Evolutionary conservation across 306 rosid species (phyloP).

Genomic region (Canavalia gladiata): DNA sequence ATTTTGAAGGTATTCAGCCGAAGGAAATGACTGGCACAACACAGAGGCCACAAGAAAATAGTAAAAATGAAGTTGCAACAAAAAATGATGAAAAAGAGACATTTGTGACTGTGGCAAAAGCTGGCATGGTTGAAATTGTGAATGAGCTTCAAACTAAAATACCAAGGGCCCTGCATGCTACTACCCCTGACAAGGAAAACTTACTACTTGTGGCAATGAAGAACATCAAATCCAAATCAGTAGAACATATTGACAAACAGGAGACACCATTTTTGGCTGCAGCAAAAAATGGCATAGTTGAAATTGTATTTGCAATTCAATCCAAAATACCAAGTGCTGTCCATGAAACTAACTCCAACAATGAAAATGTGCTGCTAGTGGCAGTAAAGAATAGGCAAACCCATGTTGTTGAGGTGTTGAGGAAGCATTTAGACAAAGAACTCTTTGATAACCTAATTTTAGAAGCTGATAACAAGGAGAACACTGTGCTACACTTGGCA

Average conservation of each 20-base stretch:
- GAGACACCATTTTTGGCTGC: slow-evolving; percentile 24
- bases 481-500: slow-evolving; percentile 48
- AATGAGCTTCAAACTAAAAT: background rate
- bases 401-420: background rate
- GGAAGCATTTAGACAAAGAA: background rate
- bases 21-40: background rate
- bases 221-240: background rate
- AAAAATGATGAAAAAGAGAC: slow-evolving; percentile 1
- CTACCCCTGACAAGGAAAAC: slow-evolving; percentile 16
- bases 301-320: background rate
- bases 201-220: slow-evolving; percentile 36
- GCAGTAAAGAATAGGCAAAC: slow-evolving; percentile 40
- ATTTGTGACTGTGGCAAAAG: slow-evolving; percentile 16
- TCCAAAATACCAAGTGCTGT: background rate
- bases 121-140: slow-evolving; percentile 43
- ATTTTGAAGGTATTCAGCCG: too few relatives aligned
- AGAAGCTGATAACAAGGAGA: background rate
- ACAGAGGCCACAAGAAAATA: background rate
- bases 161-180: slow-evolving; percentile 30
- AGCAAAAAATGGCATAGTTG: slow-evolving; percentile 42
- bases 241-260: background rate
- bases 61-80: background rate
- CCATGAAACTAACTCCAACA: background rate
- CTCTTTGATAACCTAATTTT: background rate
- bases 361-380: slow-evolving; percentile 39